phyloP scores from a whole-genome alignment of 345 rosid species.

The Capsella bursapastoris region DNA sequence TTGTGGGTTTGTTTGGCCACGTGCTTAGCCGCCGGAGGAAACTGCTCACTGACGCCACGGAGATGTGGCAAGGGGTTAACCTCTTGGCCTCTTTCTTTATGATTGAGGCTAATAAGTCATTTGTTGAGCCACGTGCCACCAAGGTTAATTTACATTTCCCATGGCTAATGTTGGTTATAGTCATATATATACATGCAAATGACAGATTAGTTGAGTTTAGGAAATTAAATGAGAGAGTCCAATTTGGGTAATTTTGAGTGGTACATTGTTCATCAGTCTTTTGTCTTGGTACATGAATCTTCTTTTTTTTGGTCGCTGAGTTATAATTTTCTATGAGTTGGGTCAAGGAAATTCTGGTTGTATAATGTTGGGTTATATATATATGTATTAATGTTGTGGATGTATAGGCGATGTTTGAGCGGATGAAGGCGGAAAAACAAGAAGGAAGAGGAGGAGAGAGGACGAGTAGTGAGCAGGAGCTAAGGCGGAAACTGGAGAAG shows the following conservation, averaged over 20 bases:
- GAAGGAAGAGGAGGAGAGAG: conserved; percentile 70
- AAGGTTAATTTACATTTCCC: conserved; percentile 50
- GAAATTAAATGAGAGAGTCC: background rate
- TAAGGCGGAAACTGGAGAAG: conserved; percentile 43
- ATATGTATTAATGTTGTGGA: background rate
- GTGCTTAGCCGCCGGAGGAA: conserved; percentile 42
- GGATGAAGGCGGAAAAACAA: conserved; percentile 74
- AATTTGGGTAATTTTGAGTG: background rate
- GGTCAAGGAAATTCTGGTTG: background rate
- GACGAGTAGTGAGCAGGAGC: conserved; percentile 27
- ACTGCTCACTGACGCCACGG: conserved; percentile 45
- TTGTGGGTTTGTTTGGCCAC: conserved; percentile 62
- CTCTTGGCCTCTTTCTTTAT: conserved; percentile 52
- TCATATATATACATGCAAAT: background rate
- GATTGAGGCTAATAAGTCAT: conserved; percentile 58
- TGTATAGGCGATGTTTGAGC: conserved; percentile 69
- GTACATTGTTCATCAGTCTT: background rate
- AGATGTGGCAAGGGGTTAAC: conserved; percentile 60
- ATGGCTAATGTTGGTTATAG: background rate
- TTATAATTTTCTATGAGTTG: background rate
- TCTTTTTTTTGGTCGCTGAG: background rate
- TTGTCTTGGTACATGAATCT: background rate
- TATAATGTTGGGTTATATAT: background rate
- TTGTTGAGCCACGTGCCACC: conserved; percentile 74
- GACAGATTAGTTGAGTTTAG: background rate